Base-by-base conservation (phyloP, 106 monocot species). In the Allium cepa region DNA sequence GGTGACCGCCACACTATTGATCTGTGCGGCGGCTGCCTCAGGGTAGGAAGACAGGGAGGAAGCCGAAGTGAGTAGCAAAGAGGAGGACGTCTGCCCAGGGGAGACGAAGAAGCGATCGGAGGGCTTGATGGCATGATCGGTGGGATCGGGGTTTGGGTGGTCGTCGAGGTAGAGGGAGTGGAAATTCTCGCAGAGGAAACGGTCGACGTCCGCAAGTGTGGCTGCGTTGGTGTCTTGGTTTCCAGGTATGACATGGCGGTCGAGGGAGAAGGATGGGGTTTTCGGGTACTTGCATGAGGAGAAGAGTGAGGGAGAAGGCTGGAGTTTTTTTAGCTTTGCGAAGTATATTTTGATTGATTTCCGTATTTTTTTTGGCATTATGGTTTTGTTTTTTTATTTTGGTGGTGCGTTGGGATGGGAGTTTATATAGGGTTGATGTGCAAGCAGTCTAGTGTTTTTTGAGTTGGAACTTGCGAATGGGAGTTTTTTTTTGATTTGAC, bases 171-270 rank as follows among this genome's bases (percentile, higher is more conserved):
- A 89, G 66, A 93, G 84, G 7, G 92, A 84, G 50, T 72, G 72
- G 71, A 99, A 97, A 68, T 97, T 89, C 72, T 92, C 92, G 26
- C 62, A 65, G 10, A 97, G 75, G 92, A 92, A 92, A 17, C 84
- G 77, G 75, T 97, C 90, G 57, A 87, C 71, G 67, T 90, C 97
- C 56, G 87, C 76, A 57, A 92, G 85, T 26, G 87, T 92, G 50
- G 90, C 89, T 50, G 84, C 73, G 36, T 36, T 36, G 36, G 36
- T 36, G 36, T 36, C 15, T 47, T 17, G 65, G 17, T 27, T 17
- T 3, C 10, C 7, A 3, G 11, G 64, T 16, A 50, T 55, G 15
- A 47, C 11, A 45, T 62, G 67, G 67, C 67, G 59, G 64, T 53
- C 72, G 11, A 10, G 36, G 63, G 68, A 66, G 74, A 94, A 82